phyloP scores from a whole-genome alignment of 306 rosid genomes.

The Cucurbita argyrosperma region DNA sequence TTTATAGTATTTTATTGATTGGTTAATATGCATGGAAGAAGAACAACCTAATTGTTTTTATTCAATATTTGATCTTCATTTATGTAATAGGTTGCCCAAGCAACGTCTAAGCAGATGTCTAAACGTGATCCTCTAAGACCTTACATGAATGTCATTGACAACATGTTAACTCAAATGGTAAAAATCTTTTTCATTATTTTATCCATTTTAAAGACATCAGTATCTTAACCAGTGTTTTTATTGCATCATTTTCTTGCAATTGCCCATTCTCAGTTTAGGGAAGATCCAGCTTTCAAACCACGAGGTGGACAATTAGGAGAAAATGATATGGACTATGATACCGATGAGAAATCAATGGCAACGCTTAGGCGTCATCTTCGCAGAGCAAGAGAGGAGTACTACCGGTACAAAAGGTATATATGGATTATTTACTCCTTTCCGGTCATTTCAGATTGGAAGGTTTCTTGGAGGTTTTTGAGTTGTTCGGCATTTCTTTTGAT shows the following conservation, averaged over 20 bases:
- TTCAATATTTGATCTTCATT: neutral
- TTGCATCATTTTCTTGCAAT: conserved; percentile 14
- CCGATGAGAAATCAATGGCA: conserved; percentile 98
- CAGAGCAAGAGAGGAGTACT: conserved; percentile 81
- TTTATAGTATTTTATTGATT: neutral
- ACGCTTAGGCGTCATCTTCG: conserved; percentile 87
- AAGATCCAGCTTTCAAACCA: conserved; percentile 91
- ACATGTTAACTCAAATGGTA: conserved; percentile 78
- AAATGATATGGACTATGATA: conserved; percentile 93
- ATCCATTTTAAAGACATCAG: conserved; percentile 5
- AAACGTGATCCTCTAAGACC: conserved; percentile 90
- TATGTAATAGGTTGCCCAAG: conserved; percentile 76
- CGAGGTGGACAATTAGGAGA: conserved; percentile 88
- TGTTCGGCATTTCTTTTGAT: no score
- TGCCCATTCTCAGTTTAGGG: conserved; percentile 45
- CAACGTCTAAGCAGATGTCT: conserved; percentile 89
- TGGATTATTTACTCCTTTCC: neutral
- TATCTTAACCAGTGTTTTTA: conserved; percentile 1
- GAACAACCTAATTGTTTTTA: neutral
- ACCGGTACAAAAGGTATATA: conserved; percentile 75
- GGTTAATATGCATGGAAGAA: neutral
- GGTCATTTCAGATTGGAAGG: neutral
- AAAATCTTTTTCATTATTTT: neutral
- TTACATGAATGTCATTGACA: conserved; percentile 73
- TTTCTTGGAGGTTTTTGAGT: neutral